Base-by-base conservation (phyloP, 768 basidiomycete genomes). In the Hygrocybe coccinea region DNA sequence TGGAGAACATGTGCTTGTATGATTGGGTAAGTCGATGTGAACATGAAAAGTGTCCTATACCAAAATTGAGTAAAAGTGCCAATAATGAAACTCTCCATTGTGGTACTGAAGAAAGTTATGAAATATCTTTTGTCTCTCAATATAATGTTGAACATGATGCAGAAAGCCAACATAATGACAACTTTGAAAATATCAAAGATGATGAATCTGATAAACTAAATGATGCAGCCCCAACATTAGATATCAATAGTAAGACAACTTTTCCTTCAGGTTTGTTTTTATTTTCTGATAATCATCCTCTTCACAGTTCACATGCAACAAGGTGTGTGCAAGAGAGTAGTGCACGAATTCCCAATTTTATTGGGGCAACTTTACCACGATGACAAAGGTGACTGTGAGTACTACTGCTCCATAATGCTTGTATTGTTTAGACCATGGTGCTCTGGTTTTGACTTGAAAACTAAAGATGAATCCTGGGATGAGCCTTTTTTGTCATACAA, bases 331-430 rank as follows among this genome's bases (percentile, higher is more conserved):
- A 19, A 22, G 49, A 50, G n/a, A 21, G 29, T n/a, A 6, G 22
- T 9, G 38, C 12, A 21, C 39, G 52, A 25, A 59, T 71, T 15
- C 66, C 66, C 5, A 67, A 71, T 52, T 70, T 71, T 57, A 39
- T 67, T 21, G 71, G 71, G 14, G 71, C 62, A 2, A 22, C 56
- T 9, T 54, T 71, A 2, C 73, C 72, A 5, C 22, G 71, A 49
- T 43, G 73, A 74, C 56, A 46, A 64, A 38, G 68, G 69, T 12
- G 65, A 69, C 52, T 54, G 63, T 22, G 67, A 71, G 39, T 67
- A 59, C 29, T 71, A 70, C 56, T 71, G 68, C 55, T 15, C 43
- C 9, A 62, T 65, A 4, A 71, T 73, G 69, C n/a, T n/a, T n/a
- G n/a, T n/a, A n/a, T n/a, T n/a, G n/a, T n/a, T n/a, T n/a, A n/a